Evolutionary conservation across 2,329 filamentous ascomycete genomes (phyloP).

Genomic region (Cryoendolithus antarcticus): DNA sequence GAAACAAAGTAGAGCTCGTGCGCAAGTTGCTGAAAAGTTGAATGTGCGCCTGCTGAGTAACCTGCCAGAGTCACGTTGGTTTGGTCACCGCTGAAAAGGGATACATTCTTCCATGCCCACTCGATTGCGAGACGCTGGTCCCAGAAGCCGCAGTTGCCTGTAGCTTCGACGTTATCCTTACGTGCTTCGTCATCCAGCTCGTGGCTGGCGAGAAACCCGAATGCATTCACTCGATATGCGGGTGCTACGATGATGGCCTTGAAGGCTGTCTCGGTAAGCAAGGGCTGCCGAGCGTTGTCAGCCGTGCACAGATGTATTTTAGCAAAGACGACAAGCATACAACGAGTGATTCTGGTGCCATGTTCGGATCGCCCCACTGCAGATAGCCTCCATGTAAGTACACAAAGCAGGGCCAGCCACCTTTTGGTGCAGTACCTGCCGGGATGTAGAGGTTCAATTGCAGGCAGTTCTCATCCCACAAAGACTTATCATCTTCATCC

Average conservation of each 20-base stretch:
- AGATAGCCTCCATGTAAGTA: conserved; percentile 47
- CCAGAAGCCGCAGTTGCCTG: conserved; percentile 45
- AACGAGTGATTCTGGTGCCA: conserved; percentile 26
- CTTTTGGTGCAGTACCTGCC: conserved; percentile 27
- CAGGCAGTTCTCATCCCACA: conserved; percentile 43
- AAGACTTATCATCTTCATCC: conserved; percentile 9
- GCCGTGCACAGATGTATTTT: too few species aligned
- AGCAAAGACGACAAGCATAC: too few species aligned
- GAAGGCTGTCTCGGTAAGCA: conserved; percentile 39
- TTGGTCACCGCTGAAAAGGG: conserved; percentile 39
- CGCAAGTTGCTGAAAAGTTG: conserved; percentile 44
- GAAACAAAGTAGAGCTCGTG: conserved; percentile 41
- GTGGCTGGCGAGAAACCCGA: conserved; percentile 42
- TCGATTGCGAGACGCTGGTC: conserved; percentile 44
- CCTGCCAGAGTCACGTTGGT: conserved; percentile 42
- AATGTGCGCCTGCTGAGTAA: conserved; percentile 46
- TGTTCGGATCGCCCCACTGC: conserved; percentile 42
- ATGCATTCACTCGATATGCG: conserved; percentile 43
- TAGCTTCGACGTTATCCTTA: conserved; percentile 21
- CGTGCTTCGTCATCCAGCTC: conserved; percentile 35
- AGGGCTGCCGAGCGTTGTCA: conserved; percentile 12
- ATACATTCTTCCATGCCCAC: conserved; percentile 42
- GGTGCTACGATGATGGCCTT: conserved; percentile 42
- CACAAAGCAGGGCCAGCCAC: conserved; percentile 46
- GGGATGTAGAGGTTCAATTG: conserved; percentile 46